Base-by-base conservation (phyloP, 495 filamentous ascomycete genomes). In the Neurospora tetrasperma region DNA sequence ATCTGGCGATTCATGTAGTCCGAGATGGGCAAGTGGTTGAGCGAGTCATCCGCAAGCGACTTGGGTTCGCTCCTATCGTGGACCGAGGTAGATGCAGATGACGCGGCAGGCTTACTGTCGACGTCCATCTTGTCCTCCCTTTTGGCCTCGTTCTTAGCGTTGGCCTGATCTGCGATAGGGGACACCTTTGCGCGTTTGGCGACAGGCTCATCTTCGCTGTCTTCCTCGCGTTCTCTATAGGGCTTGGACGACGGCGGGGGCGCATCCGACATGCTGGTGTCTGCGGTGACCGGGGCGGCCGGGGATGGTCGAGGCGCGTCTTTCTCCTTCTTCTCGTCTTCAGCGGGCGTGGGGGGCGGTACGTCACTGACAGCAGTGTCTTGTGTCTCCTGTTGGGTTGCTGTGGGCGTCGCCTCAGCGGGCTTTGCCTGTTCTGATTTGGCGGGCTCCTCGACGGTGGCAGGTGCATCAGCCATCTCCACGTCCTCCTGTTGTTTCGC, bases 101-200 rank as follows among this genome's bases (percentile, higher is more conserved):
- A 42, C n/a, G 70, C 23, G 14, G 42, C 54, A 11, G 71, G 69
- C 16, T 74, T 23, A 16, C 73, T 46, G 59, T 78, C 74, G 14
- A 76, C 41, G 10, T 79, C 78, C 74, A 75, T 77, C 20, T 70
- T 66, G 11, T 78, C 75, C 39, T 48, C 69, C 31, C 42, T 69
- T 23, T 46, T 54, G 2, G 62, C 10, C 2, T 16, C 42, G 1
- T 48, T 66, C 69, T 78, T 79, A 41, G 79, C 79, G 23, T 79
- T 73, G 3, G 77, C 72, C 44, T 79, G 74, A 14, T 82, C 80
- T 18, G 74, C 77, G 1, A 73, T 62, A 18, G 71, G 44, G 8
- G 76, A 80, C 3, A 79, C 74, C 81, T 91, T 94, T 43, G 91
- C 86, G 38, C 93, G 88, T 81, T 97, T 97, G 9, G 92, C 86